Conservation (phyloP, 148 eudicot species). For the Arbutus unedo region DNA sequence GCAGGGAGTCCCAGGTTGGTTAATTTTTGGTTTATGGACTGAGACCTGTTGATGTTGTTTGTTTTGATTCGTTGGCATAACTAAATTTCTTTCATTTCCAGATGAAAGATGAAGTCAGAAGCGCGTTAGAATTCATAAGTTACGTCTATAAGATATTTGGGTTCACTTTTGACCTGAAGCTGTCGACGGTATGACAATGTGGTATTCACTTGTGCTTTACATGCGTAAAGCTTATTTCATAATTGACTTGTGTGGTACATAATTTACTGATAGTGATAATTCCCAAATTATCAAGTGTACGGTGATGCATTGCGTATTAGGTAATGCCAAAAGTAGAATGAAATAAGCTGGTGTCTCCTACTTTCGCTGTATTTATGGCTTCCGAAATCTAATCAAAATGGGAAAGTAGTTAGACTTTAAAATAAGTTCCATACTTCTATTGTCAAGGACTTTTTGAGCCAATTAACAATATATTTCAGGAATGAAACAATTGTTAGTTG, state of each 20-base stretch:
- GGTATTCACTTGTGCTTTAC: neutral
- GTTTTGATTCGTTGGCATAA: slow-evolving; percentile 2
- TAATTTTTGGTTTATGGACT: slow-evolving; percentile 19
- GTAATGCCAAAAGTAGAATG: neutral
- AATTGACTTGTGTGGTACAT: neutral
- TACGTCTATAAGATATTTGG: slow-evolving; percentile 71
- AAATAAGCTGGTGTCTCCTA: neutral
- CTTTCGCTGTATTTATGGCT: neutral
- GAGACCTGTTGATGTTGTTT: neutral
- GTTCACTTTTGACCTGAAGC: slow-evolving; percentile 86
- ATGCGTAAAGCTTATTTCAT: neutral
- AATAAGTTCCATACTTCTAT: neutral
- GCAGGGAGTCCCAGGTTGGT: slow-evolving; percentile 92
- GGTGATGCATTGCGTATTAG: neutral
- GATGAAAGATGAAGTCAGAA: slow-evolving; percentile 95
- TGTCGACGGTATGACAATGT: slow-evolving; percentile 68
- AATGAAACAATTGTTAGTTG: too few species aligned
- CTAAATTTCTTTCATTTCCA: slow-evolving; percentile 29
- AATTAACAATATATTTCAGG: neutral
- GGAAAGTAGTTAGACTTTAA: neutral
- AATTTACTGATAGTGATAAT: neutral
- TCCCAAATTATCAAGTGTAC: neutral
- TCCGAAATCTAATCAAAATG: neutral
- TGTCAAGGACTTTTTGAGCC: neutral
- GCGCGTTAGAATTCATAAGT: slow-evolving; percentile 65